Evolutionary conservation across 176 grass and related monocot genomes (phyloP), one percentile per base, ranked within the genome.

Genomic region (Secale cereale): DNA sequence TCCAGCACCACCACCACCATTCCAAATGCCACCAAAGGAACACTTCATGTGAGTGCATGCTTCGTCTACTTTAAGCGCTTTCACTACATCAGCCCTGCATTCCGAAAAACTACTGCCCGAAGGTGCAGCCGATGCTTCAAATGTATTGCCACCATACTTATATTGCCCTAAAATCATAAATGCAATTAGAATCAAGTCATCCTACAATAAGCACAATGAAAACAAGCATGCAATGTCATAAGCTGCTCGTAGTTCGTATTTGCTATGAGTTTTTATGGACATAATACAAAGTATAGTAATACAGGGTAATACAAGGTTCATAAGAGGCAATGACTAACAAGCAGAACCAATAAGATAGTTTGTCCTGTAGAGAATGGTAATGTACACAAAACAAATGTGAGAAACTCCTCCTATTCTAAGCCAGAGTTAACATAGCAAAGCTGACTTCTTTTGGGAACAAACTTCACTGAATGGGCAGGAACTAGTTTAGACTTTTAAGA

Each of bases 1-100:
- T 14, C 97, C 93, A 85, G 82, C 91, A 57, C 97, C 97, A 77
- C 97, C 97, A 35, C 97, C 97, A 82, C 97, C 97, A 63, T 98
- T 98, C 97, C 97, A 98, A 62, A 96, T 84, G 65, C 97, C 97
- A 86, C 97, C 97, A 72, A 98, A 98, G 31, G 97, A 94, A 82
- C 97, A 98, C 64, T 96, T 96, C 97, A 98, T 98, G 59, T 98
- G 97, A 20, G 91, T 96, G 75, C 97, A 98, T 76, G 86, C 88
- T 74, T 88, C 88, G 52, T 94, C 91, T 25, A 89, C 81, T 82
- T 89, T 94, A 77, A 98, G 97, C 85, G 93, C 93, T 76, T 89
- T 92, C 81, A 86, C 54, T 46, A 86, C 97, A 85, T 92, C 97
- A 81, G 60, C 81, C 86, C 57, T 94, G 82, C 97, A 98, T 65